Evolutionary conservation across 768 basidiomycete species (phyloP), one percentile per base, ranked within the genome.

Genomic region (Termitomyces sp.): DNA sequence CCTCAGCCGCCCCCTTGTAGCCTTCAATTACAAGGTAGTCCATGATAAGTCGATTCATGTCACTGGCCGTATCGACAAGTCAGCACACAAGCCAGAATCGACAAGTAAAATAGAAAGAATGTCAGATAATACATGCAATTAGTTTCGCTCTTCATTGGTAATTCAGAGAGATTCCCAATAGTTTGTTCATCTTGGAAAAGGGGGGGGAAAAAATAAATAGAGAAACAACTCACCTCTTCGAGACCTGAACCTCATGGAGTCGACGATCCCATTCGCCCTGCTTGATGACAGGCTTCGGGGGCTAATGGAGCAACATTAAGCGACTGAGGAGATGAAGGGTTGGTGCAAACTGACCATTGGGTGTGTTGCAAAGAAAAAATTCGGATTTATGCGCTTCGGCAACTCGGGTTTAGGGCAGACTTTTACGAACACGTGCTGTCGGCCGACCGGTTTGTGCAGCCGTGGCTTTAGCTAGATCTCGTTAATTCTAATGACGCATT

Each of bases 161-260:
- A 72, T 92, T 80, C 94, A 88, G 96, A 94, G 96, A 98, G 96
- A 98, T 98, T 99, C 96, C 96, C 95, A 98, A 79, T 87, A 76
- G 71, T 81, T 32, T 74, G 76, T 70, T 90, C 87, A 89, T 89
- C 87, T 70, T 75, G 70, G 65, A 29, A 22, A 54, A 50, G 44
- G n/a, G n/a, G n/a, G n/a, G n/a, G 59, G 58, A 63, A 53, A 56
- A 58, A 64, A 61, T 56, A 48, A 55, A 53, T 24, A 16, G 26
- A 10, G 20, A 20, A 12, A 50, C 24, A 39, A 88, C 94, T 87
- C 83, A 98, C 95, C 85, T 75, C 79, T 96, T 96, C 31, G 90
- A 81, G 43, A 95, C 84, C 58, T 83, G 82, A 9, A 94, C 92
- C 59, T 90, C 88, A 66, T 88, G 84, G 39, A 97, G 77, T 22